These are phyloP conservation scores for Globisporangium apiculatum DNA, from an alignment of 352 stramenopile species.

Conservation along the genomic window DNA sequence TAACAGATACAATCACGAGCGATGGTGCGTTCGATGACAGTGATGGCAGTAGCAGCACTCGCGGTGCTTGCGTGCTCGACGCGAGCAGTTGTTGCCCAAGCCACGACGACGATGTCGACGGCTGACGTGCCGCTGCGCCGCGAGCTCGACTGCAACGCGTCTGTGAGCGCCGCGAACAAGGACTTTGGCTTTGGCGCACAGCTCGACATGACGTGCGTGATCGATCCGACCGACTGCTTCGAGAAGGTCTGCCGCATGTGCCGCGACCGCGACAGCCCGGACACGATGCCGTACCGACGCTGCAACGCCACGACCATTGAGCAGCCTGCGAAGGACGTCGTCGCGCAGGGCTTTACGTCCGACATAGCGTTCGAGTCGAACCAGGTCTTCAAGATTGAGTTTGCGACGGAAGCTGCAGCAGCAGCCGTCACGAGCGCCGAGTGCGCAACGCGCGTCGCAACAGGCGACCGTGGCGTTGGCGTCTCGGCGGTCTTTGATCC, in stretches of 20 bases:
- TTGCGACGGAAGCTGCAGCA: not conserved
- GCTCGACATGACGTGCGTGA: not conserved
- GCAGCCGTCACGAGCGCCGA: slow-evolving; percentile 9
- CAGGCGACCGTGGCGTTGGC: slow-evolving; percentile 23
- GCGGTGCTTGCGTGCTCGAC: too few relatives aligned
- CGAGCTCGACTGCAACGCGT: not conserved
- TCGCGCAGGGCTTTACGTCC: not conserved
- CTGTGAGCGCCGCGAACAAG: not conserved
- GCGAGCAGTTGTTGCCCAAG: not conserved
- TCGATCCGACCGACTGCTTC: slow-evolving; percentile 16
- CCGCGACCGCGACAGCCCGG: not conserved
- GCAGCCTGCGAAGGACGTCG: not conserved
- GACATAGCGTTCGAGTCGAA: too few relatives aligned
- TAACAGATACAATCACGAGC: too few relatives aligned
- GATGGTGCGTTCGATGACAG: too few relatives aligned
- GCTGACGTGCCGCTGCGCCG: too few relatives aligned
- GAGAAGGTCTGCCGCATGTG: slow-evolving; percentile 18
- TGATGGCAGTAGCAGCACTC: too few relatives aligned
- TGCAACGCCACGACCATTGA: slow-evolving; percentile 1
- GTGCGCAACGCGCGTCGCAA: slow-evolving; percentile 20
- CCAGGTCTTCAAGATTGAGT: too few relatives aligned
- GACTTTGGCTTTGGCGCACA: slow-evolving; percentile 7
- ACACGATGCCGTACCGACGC: slow-evolving; percentile 10
- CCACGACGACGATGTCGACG: not conserved
- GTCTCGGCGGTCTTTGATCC: slow-evolving; percentile 21